Percentiles rank a stretch among this genome's conserved stretches.
Conservation (phyloP, 1,284 basidiomycete species). For the Irpex sp. region DNA sequence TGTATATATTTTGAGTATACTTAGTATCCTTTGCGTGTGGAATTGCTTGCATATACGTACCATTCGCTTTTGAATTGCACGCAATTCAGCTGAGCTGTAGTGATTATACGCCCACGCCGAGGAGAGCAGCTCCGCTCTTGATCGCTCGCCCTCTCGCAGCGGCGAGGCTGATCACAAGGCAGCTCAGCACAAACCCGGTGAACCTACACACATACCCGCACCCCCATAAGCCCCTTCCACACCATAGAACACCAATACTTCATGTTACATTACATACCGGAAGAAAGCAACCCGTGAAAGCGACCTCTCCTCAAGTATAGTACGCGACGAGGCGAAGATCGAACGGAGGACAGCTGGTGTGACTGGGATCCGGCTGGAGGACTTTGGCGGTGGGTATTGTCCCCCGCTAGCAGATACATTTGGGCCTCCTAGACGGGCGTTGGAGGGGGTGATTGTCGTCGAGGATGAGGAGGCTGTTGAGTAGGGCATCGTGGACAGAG, state of each 20-base stretch:
- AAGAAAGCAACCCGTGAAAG: constrained; percentile 81
- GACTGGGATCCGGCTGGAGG: constrained; percentile 62
- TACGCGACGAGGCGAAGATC: constrained; percentile 78
- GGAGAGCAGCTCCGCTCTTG: constrained; percentile 52
- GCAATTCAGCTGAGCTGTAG: too few relatives aligned
- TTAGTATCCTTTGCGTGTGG: too few relatives aligned
- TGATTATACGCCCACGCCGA: too few relatives aligned
- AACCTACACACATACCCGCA: too few relatives aligned
- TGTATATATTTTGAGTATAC: too few relatives aligned
- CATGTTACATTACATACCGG: constrained; percentile 41
- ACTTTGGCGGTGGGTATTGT: constrained; percentile 23
- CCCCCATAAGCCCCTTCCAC: too few relatives aligned
- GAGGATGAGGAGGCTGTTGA: neutral
- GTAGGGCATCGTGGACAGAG: neutral
- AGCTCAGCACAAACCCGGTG: constrained; percentile 73
- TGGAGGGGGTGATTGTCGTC: constrained; percentile 8
- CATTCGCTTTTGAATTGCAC: too few relatives aligned
- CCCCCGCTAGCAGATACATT: neutral
- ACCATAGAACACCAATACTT: too few relatives aligned
- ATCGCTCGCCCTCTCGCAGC: constrained; percentile 67
- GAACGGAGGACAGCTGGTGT: constrained; percentile 73
- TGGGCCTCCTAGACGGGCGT: constrained; percentile 5
- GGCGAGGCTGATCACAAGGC: constrained; percentile 67
- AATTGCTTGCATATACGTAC: too few relatives aligned
- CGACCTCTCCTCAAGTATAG: constrained; percentile 70